phyloP scores from a whole-genome alignment of 305 asterid genomes.

The Fraxinus nigra region DNA sequence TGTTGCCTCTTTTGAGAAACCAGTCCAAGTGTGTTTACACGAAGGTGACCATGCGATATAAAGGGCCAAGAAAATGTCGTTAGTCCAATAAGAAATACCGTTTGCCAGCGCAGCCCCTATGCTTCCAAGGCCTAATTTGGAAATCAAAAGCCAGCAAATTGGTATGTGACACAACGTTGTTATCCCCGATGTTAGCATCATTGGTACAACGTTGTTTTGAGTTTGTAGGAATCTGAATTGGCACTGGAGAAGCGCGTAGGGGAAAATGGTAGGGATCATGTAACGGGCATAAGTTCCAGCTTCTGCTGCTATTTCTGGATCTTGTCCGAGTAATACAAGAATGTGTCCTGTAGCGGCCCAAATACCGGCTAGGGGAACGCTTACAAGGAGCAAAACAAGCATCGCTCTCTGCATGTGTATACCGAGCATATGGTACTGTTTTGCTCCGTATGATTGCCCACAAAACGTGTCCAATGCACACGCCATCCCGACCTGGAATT shows the following conservation, averaged over 20 bases:
- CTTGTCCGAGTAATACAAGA: conserved; percentile 51
- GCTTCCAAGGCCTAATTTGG: conserved; percentile 43
- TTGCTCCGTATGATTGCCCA: conserved; percentile 64
- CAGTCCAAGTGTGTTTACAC: conserved; percentile 41
- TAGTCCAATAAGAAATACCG: conserved; percentile 49
- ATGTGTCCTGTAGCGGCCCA: conserved; percentile 59
- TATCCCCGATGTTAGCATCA: conserved; percentile 53
- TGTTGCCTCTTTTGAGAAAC: conserved; percentile 36
- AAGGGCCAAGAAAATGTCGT: conserved; percentile 34
- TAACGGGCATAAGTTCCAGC: conserved; percentile 49
- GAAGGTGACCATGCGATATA: conserved; percentile 41
- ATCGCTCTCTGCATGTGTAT: conserved; percentile 68
- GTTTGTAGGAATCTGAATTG: conserved; percentile 54
- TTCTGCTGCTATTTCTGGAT: conserved; percentile 50
- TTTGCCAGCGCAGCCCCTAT: conserved; percentile 56
- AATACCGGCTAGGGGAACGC: conserved; percentile 53
- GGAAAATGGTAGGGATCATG: conserved; percentile 56
- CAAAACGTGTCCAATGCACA: conserved; percentile 66
- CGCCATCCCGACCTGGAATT: conserved; percentile 53
- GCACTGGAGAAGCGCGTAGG: conserved; percentile 54
- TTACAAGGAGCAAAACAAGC: conserved; percentile 49
- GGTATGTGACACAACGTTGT: conserved; percentile 38
- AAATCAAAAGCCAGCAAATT: conserved; percentile 37
- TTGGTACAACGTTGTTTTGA: conserved; percentile 50
- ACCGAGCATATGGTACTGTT: conserved; percentile 61